Percentiles rank a stretch among this genome's conserved stretches.
These are phyloP conservation scores for Leishmania amazonensis DNA, from an alignment of 208 protist species.

Conservation along the genomic window DNA sequence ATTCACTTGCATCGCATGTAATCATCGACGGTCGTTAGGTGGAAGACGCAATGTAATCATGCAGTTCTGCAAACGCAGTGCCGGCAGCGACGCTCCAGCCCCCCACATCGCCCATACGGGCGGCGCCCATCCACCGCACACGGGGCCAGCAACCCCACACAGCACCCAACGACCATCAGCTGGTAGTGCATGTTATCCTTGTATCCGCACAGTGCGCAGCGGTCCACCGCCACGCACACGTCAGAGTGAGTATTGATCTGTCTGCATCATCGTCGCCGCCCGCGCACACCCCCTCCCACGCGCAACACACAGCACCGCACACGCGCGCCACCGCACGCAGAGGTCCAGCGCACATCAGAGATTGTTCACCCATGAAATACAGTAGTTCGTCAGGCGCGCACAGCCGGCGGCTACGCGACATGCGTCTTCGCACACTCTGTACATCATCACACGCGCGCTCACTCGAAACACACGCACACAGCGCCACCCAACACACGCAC, in stretches of 20 bases:
- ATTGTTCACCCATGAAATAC: conserved; percentile 16
- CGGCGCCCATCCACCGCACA: too few species aligned
- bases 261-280: conserved; percentile 34
- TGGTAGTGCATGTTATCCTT: conserved; percentile 63
- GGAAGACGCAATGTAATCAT: conserved; percentile 24
- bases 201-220: conserved; percentile 36
- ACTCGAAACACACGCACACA: background rate
- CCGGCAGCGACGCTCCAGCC: background rate
- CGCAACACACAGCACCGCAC: conserved; percentile 3
- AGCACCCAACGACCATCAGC: conserved; percentile 23
- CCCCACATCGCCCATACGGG: too few species aligned
- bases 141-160: background rate
- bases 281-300: background rate
- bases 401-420: conserved; percentile 7
- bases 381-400: conserved; percentile 6
- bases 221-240: conserved; percentile 20
- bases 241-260: conserved; percentile 61
- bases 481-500: background rate
- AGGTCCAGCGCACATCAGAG: conserved; percentile 6
- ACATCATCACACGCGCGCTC: conserved; percentile 2
- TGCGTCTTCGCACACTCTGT: conserved; percentile 7
- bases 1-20: conserved; percentile 20
- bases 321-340: background rate
- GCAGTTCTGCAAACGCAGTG: conserved; percentile 1
- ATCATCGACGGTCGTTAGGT: conserved; percentile 24